Base-by-base conservation (phyloP, 768 basidiomycete genomes). In the Strobilomyces dryophilus region DNA sequence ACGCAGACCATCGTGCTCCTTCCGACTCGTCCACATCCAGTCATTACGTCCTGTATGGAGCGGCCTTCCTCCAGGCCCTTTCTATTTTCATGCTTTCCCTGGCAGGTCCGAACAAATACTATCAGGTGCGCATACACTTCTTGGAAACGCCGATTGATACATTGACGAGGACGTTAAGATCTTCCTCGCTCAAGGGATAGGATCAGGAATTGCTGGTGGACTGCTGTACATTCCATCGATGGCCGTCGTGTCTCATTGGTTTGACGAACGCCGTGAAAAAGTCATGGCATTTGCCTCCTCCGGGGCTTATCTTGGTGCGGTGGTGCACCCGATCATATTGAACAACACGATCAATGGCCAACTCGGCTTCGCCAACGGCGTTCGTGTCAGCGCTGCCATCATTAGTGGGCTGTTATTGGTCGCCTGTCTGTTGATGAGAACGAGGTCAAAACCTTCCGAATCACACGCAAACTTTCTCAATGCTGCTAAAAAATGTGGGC, bases 271-370 rank as follows among this genome's bases (percentile, higher is more conserved):
- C 26, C 73, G 77, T 12, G 74, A 76, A 6, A 62, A 82, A 35
- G 81, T 79, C 0, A 79, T 82, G 54, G 79, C 82, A 14, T 68
- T 85, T 40, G 79, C 74, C 34, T 79, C 79, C 14, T 78, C 80
- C n/a, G 78, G 77, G 21, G 76, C 82, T n/a, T 81, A 78, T 17
- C 62, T 83, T 15, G 85, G 85, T 2, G 83, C 81, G 12, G 73
- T 80, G 21, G 60, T 86, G 10, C 82, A 84, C 52, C 81, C 83
- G 3, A 82, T 85, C 58, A 76, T 85, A 71, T 70, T 88, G 20
- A 86, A 87, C 61, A 71, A 76, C 36, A 68, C 60, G 3, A 56
- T 48, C 53, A 76, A 74, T 51, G 74, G 76, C 4, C 58, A 57
- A 3, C 69, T 77, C 15, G 81, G 84, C 4, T 76, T 82, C 40